These are phyloP conservation scores for Eimeria nieschulzi DNA, from an alignment of 169 alveolate genomes.

Conservation along the genomic window DNA sequence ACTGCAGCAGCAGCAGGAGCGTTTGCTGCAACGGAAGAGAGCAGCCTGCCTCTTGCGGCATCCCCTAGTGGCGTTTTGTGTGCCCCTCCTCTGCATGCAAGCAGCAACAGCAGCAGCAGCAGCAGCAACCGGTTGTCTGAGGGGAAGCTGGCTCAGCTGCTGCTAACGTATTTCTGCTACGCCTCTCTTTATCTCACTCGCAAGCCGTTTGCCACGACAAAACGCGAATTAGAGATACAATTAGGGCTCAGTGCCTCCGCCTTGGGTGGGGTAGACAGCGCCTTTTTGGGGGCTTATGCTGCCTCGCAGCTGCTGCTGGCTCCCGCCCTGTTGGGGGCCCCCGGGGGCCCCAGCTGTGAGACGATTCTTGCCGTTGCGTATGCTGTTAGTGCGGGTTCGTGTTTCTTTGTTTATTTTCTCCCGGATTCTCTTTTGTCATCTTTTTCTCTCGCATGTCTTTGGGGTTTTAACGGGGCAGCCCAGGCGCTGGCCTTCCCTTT, in stretches of 20 bases:
- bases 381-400: slow-evolving; percentile 1
- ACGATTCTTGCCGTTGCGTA: slow-evolving; percentile 10
- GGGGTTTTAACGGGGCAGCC: slow-evolving; percentile 80
- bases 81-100: not conserved
- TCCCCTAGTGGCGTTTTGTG: not conserved
- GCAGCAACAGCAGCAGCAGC: slow-evolving; percentile 18
- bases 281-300: slow-evolving; percentile 78
- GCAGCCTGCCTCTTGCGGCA: not conserved
- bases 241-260: slow-evolving; percentile 70
- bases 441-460: slow-evolving; percentile 26
- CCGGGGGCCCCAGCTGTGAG: not conserved
- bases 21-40: too few species aligned
- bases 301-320: slow-evolving; percentile 76
- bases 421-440: not conserved
- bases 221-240: slow-evolving; percentile 73
- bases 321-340: not conserved
- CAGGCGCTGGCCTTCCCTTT: slow-evolving; percentile 75
- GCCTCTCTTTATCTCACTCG: slow-evolving; percentile 78
- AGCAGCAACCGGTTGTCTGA: slow-evolving; percentile 25
- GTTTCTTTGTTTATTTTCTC: slow-evolving; percentile 3
- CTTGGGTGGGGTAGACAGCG: slow-evolving; percentile 79
- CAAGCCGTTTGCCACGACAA: slow-evolving; percentile 80
- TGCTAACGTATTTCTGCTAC: slow-evolving; percentile 77
- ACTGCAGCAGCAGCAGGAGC: slow-evolving; percentile 23
- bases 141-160: slow-evolving; percentile 36